Percentiles rank a stretch among this genome's conserved stretches.
Conservation (phyloP, 2,329 filamentous ascomycete species). For the Xylariaceae sp. region DNA sequence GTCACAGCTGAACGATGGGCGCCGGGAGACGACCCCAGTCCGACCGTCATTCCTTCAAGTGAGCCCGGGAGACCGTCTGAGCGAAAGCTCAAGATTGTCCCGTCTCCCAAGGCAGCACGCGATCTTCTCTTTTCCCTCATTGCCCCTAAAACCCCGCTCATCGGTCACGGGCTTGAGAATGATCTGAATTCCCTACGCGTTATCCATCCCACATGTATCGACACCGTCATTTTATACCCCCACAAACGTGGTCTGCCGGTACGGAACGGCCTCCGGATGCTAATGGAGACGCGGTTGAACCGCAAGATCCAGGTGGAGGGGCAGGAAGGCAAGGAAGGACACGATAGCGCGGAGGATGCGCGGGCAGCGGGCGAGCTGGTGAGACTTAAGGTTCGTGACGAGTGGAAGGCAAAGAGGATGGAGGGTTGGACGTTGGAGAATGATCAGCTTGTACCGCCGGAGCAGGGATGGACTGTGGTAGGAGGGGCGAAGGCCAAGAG, state of each 20-base stretch:
- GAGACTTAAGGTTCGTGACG: slow-evolving; percentile 66
- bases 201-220: slow-evolving; percentile 81
- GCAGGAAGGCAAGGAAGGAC: slow-evolving; percentile 58
- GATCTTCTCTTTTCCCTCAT: slow-evolving; percentile 76
- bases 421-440: slow-evolving; percentile 68
- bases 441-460: slow-evolving; percentile 49
- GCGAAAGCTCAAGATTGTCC: slow-evolving; percentile 68
- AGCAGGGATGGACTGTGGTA: slow-evolving; percentile 26
- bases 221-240: slow-evolving; percentile 83
- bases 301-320: slow-evolving; percentile 76
- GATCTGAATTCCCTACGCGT: slow-evolving; percentile 86
- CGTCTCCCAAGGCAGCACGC: slow-evolving; percentile 74
- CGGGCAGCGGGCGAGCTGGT: slow-evolving; percentile 87
- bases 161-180: slow-evolving; percentile 94
- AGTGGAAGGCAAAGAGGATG: slow-evolving; percentile 69
- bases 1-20: slow-evolving; percentile 65
- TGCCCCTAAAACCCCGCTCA: slow-evolving; percentile 75
- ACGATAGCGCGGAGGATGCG: slow-evolving; percentile 93
- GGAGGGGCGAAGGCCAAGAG: slow-evolving; percentile 25
- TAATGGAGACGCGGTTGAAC: slow-evolving; percentile 71
- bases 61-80: slow-evolving; percentile 33
- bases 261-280: slow-evolving; percentile 74
- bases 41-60: slow-evolving; percentile 29
- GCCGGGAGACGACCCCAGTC: slow-evolving; percentile 33
- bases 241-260: slow-evolving; percentile 76